Evolutionary conservation across 2,329 filamentous ascomycete genomes (phyloP).

Genomic region (Cladosporium colombiae): DNA sequence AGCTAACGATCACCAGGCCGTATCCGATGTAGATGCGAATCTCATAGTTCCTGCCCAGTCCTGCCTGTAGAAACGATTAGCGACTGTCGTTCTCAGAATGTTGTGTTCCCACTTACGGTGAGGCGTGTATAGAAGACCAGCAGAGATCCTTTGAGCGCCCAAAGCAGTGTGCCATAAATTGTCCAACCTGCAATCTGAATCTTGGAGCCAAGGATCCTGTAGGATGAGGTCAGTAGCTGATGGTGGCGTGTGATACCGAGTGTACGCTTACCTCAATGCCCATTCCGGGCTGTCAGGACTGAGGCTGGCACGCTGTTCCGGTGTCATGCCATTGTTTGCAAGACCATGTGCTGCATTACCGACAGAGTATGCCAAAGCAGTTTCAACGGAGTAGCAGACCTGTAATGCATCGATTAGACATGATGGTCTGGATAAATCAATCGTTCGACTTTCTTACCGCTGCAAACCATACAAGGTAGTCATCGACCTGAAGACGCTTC

Average conservation of each 20-base stretch:
- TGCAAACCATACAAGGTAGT: slow-evolving; percentile 9
- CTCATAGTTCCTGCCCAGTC: slow-evolving; percentile 11
- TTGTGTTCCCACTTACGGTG: background rate
- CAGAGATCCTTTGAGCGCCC: slow-evolving; percentile 13
- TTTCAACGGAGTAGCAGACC: slow-evolving; percentile 14
- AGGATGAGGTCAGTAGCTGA: background rate
- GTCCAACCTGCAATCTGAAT: slow-evolving; percentile 18
- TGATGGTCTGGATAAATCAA: background rate
- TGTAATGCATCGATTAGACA: background rate
- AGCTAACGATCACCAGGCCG: slow-evolving; percentile 5
- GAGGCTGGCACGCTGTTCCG: slow-evolving; percentile 2
- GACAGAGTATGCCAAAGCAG: slow-evolving; percentile 10
- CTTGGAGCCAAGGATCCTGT: slow-evolving; percentile 16
- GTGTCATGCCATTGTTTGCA: slow-evolving; percentile 19
- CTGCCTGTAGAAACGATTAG: slow-evolving; percentile 1
- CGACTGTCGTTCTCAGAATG: background rate
- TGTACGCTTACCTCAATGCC: slow-evolving; percentile 5
- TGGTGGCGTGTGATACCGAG: background rate
- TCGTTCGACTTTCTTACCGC: background rate
- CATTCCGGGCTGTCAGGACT: slow-evolving; percentile 12
- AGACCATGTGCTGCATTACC: slow-evolving; percentile 17
- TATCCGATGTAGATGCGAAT: slow-evolving; percentile 18
- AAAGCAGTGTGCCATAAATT: slow-evolving; percentile 12
- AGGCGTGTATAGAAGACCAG: slow-evolving; percentile 16
- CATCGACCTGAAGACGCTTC: slow-evolving; percentile 9